These are phyloP conservation scores for Trichoderma sp. DNA, from an alignment of 2,329 filamentous ascomycete genomes.

Conservation along the genomic window DNA sequence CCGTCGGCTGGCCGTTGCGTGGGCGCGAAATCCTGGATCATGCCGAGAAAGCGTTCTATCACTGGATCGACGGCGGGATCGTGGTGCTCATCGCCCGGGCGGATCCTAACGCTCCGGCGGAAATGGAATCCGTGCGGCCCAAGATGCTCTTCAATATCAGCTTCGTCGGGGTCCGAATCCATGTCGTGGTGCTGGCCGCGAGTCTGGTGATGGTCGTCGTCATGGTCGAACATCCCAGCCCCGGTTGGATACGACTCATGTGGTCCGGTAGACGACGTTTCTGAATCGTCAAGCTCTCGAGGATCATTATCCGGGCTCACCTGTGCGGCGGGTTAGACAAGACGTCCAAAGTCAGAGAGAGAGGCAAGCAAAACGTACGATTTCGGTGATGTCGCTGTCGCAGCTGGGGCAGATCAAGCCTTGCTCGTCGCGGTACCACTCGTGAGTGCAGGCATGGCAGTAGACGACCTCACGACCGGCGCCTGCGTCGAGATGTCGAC, in stretches of 20 bases:
- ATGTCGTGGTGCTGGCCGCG: constrained; percentile 47
- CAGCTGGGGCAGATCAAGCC: constrained; percentile 77
- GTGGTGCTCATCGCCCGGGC: constrained; percentile 35
- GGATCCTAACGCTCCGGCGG: constrained; percentile 42
- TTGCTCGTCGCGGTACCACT: constrained; percentile 76
- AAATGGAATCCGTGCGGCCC: constrained; percentile 48
- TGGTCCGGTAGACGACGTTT: too few relatives aligned
- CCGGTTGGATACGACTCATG: neutral
- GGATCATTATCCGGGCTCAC: constrained; percentile 64
- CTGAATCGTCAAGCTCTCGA: constrained; percentile 44
- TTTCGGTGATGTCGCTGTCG: constrained; percentile 76
- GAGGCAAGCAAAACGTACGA: constrained; percentile 59
- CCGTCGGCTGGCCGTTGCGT: constrained; percentile 28
- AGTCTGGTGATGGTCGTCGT: constrained; percentile 31
- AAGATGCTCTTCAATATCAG: constrained; percentile 59
- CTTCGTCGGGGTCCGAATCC: constrained; percentile 61
- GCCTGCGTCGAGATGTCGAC: constrained; percentile 53
- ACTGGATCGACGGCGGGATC: constrained; percentile 44
- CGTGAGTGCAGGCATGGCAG: constrained; percentile 78
- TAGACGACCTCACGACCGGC: constrained; percentile 71
- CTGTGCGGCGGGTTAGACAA: constrained; percentile 41
- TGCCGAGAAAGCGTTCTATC: constrained; percentile 48
- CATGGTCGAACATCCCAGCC: constrained; percentile 36
- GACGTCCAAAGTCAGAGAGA: constrained; percentile 1
- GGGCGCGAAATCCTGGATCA: constrained; percentile 45